phyloP scores from a whole-genome alignment of 164 flowering plant species.

The Dillenia suffruticosa region DNA sequence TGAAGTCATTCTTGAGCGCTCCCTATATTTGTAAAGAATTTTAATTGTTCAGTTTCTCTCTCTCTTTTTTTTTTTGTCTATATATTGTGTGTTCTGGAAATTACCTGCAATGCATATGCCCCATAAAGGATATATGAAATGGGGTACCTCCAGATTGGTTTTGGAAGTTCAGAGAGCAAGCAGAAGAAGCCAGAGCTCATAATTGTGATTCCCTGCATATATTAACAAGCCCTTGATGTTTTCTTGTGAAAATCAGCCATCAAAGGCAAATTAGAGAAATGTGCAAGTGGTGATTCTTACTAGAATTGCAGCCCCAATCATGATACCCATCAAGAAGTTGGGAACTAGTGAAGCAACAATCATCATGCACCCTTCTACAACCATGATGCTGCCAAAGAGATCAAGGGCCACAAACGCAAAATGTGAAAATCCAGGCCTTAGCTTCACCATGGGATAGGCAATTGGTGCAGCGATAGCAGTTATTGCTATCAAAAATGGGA shows the following conservation, averaged over 20 bases:
- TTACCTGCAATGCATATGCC: slow-evolving; percentile 77
- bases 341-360: slow-evolving; percentile 67
- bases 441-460: slow-evolving; percentile 45
- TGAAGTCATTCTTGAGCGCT: slow-evolving; percentile 33
- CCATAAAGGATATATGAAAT: slow-evolving; percentile 67
- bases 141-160: slow-evolving; percentile 79
- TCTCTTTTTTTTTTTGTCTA: no score
- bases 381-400: slow-evolving; percentile 38
- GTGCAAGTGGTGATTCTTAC: slow-evolving; percentile 19
- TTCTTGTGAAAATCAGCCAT: no score
- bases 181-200: slow-evolving; percentile 86
- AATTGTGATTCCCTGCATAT: slow-evolving; percentile 69
- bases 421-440: slow-evolving; percentile 30
- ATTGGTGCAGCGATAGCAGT: slow-evolving; percentile 30
- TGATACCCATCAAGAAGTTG: slow-evolving; percentile 62
- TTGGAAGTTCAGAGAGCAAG: slow-evolving; percentile 75
- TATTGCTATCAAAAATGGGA: slow-evolving; percentile 48
- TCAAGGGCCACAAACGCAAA: slow-evolving; percentile 33
- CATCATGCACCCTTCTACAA: slow-evolving; percentile 69
- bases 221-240: background rate
- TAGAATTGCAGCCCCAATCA: slow-evolving; percentile 34
- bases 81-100: background rate
- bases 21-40: no score
- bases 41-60: no score
- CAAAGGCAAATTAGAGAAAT: background rate